Evolutionary conservation across 208 protist genomes (phyloP).

Genomic region (Sergeia podlipaevii): DNA sequence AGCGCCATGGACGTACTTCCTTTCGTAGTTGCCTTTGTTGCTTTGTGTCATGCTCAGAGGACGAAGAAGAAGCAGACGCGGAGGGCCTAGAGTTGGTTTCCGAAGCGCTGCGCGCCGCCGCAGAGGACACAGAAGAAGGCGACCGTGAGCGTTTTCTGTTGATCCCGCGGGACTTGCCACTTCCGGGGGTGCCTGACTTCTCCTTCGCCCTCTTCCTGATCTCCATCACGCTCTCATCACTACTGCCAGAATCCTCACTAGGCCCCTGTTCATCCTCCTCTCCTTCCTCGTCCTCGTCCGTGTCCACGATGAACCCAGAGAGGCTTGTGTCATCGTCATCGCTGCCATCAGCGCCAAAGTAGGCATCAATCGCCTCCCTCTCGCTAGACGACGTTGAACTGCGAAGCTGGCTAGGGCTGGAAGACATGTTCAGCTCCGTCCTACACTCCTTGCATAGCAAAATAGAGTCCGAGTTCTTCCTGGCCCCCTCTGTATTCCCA

Average conservation of each 20-base stretch:
- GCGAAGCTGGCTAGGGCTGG: constrained; percentile 28
- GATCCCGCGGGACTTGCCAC: neutral
- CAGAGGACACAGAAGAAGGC: neutral
- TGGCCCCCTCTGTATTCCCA: constrained; percentile 13
- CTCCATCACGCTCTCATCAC: neutral
- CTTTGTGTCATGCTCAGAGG: no score
- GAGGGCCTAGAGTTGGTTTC: no score
- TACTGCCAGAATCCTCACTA: neutral
- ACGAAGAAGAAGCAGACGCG: no score
- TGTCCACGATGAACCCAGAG: constrained; percentile 56
- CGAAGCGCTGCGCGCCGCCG: no score
- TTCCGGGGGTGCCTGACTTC: neutral
- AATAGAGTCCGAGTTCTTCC: neutral
- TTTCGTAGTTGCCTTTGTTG: no score
- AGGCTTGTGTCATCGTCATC: constrained; percentile 38
- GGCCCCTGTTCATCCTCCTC: constrained; percentile 18
- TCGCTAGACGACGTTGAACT: constrained; percentile 72
- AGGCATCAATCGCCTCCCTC: constrained; percentile 30
- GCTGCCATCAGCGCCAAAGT: constrained; percentile 31
- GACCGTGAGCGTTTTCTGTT: neutral
- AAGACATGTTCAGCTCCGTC: constrained; percentile 10
- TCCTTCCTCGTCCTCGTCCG: constrained; percentile 43
- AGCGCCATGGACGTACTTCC: no score
- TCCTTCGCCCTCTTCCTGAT: neutral
- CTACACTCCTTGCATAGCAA: constrained; percentile 34